Conservation (phyloP, 192 early-diverging fungal species). For the Gaertneriomyces sp. region DNA sequence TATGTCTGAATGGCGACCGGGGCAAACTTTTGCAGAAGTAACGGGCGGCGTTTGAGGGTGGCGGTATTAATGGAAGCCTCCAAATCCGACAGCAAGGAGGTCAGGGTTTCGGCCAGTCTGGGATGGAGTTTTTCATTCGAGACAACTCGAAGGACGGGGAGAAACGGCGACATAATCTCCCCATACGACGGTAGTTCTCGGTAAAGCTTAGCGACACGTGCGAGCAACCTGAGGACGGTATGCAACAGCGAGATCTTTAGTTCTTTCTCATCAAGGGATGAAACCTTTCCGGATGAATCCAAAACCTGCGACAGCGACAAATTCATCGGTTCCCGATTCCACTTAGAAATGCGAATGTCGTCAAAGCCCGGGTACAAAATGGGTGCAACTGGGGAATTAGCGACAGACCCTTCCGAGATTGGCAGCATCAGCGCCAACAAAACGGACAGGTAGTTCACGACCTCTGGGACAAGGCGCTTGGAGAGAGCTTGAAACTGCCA, state of each 20-base stretch:
- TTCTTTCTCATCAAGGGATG: background rate
- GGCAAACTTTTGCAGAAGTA: constrained; percentile 79
- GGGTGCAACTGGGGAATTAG: constrained; percentile 2
- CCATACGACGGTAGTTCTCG: constrained; percentile 22
- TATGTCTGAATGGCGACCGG: constrained; percentile 83
- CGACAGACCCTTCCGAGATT: background rate
- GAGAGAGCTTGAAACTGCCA: constrained; percentile 61
- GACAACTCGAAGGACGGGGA: constrained; percentile 14
- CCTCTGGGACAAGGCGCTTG: constrained; percentile 65
- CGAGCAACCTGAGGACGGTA: constrained; percentile 20
- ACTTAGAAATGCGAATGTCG: constrained; percentile 16
- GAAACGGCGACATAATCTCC: constrained; percentile 34
- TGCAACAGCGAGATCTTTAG: constrained; percentile 23
- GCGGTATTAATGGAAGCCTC: constrained; percentile 1
- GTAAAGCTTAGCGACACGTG: constrained; percentile 26
- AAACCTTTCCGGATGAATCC: background rate
- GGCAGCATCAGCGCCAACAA: constrained; percentile 26
- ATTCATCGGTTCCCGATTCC: background rate
- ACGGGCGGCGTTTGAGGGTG: constrained; percentile 52
- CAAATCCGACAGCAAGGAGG: constrained; percentile 3
- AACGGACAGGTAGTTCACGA: constrained; percentile 38
- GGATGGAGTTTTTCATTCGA: background rate
- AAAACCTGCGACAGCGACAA: background rate
- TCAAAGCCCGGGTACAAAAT: constrained; percentile 4
- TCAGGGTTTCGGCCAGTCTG: constrained; percentile 10